Conservation (phyloP, 768 basidiomycete genomes). For the Lactarius indigo region DNA sequence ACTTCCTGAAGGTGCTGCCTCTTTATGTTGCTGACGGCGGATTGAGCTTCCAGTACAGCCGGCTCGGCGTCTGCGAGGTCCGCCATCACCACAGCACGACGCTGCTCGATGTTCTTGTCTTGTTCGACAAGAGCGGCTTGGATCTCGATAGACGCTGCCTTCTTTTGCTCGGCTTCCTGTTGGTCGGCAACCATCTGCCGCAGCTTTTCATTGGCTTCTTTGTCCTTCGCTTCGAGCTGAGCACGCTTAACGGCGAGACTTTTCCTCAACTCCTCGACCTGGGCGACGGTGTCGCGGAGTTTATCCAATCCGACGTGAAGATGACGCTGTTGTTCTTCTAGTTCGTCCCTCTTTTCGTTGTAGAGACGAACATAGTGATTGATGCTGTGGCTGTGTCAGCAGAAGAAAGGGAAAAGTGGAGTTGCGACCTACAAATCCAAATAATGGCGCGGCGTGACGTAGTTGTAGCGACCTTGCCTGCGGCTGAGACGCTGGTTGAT, state of each 20-base stretch:
- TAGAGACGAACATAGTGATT: constrained; percentile 95
- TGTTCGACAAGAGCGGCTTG: constrained; percentile 92
- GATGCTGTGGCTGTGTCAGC: constrained; percentile 53
- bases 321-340: constrained; percentile 98
- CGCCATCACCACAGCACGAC: constrained; percentile 84
- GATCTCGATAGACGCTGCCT: constrained; percentile 92
- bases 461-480: constrained; percentile 92
- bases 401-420: constrained; percentile 6
- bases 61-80: constrained; percentile 98
- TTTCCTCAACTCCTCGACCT: constrained; percentile 94
- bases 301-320: constrained; percentile 98
- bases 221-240: constrained; percentile 89
- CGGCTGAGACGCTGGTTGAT: constrained; percentile 88
- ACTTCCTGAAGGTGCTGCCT: constrained; percentile 95
- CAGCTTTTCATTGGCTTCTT: constrained; percentile 95
- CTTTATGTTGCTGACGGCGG: constrained; percentile 97
- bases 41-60: constrained; percentile 89
- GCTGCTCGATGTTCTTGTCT: constrained; percentile 83
- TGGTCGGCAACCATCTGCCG: constrained; percentile 98
- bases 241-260: constrained; percentile 92
- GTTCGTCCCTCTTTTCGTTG: constrained; percentile 93
- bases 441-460: constrained; percentile 96
- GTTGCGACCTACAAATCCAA: constrained; percentile 83
- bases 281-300: constrained; percentile 89
- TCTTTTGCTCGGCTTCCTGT: constrained; percentile 98